Evolutionary conservation across 2,329 filamentous ascomycete species (phyloP), one percentile per base, ranked within the genome.

Genomic region (Colletotrichum navitas): DNA sequence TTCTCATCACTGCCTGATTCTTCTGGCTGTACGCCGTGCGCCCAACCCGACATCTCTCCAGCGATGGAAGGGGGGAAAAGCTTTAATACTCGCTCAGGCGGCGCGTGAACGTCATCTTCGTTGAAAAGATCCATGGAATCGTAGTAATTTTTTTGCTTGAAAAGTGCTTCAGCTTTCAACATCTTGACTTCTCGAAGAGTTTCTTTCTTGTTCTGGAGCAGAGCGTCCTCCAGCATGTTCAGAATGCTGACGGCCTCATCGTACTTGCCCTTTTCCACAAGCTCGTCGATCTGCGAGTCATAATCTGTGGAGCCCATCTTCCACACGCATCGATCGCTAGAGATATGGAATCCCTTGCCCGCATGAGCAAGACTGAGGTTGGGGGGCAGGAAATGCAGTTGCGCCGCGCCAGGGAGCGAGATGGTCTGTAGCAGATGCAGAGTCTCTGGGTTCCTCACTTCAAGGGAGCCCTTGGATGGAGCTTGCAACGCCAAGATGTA

Each of bases 231-330:
- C 0, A 99, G 88, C 90, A 98, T 94, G 60, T 89, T 87, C 8
- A 98, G 85, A 11, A 99, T 84, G 77, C 94, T 98, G 73, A 98
- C 92, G 0, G 95, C 95, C 81, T 99, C 97, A 76, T 99, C 95
- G 66, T 95, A 93, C 72, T 90, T 88, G 12, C 88, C 90, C 71
- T 88, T 89, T 26, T 91, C 88, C 1, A 97, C 90, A 34, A 99
- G 86, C 74, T 96, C 90, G 71, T 94, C 89, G 29, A 98, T 90
- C 79, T 99, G 96, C 2, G 91, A 90, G 79, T 97, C 94, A 78
- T 99, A 99, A 75, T 95, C 93, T 47, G 95, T 90, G 4, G 95
- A 93, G 74, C 91, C 93, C 96, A 99, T 98, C 76, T 96, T 92
- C 96, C 96, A 99, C 47, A 99, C 93, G 43, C 89, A 92, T 55